Evolutionary conservation across 768 basidiomycete species (phyloP).

Genomic region (Sistotremastrum niveocremeum): DNA sequence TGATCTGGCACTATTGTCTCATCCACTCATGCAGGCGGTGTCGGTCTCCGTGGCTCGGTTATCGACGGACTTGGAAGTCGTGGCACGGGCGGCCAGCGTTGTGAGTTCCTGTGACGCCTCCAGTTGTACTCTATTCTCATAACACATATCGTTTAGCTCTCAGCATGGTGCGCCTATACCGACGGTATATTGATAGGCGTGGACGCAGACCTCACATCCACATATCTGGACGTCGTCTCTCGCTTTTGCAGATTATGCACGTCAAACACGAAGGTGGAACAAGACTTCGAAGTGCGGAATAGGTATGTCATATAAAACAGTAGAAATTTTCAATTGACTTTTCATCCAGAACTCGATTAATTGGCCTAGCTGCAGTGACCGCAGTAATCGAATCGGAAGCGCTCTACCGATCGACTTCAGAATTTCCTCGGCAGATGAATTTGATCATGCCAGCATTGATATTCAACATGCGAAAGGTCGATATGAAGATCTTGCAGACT

Average conservation of each 20-base stretch:
- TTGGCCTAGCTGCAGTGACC: constrained; percentile 73
- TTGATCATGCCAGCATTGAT: constrained; percentile 63
- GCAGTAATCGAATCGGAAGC: constrained; percentile 78
- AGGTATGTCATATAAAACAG: constrained; percentile 30
- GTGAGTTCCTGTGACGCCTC: constrained; percentile 30
- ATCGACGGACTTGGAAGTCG: constrained; percentile 57
- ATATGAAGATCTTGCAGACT: constrained; percentile 43
- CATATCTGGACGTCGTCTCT: constrained; percentile 55
- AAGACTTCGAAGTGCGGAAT: constrained; percentile 60
- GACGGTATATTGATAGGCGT: constrained; percentile 74
- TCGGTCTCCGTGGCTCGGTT: constrained; percentile 41
- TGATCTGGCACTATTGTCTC: constrained; percentile 64
- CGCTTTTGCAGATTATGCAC: constrained; percentile 54
- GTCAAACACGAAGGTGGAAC: constrained; percentile 25
- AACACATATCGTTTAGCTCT: constrained; percentile 41
- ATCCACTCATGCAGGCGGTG: constrained; percentile 53
- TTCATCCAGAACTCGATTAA: constrained; percentile 54
- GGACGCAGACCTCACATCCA: constrained; percentile 52
- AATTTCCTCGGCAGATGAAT: constrained; percentile 61
- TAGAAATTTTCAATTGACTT: neutral
- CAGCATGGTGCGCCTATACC: constrained; percentile 85
- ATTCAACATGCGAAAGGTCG: constrained; percentile 48
- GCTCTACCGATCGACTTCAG: constrained; percentile 54
- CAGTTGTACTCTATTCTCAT: neutral
- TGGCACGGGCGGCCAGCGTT: constrained; percentile 65